Evolutionary conservation across 1,284 basidiomycete genomes (phyloP).

Genomic region (Cryptococcus sp.): DNA sequence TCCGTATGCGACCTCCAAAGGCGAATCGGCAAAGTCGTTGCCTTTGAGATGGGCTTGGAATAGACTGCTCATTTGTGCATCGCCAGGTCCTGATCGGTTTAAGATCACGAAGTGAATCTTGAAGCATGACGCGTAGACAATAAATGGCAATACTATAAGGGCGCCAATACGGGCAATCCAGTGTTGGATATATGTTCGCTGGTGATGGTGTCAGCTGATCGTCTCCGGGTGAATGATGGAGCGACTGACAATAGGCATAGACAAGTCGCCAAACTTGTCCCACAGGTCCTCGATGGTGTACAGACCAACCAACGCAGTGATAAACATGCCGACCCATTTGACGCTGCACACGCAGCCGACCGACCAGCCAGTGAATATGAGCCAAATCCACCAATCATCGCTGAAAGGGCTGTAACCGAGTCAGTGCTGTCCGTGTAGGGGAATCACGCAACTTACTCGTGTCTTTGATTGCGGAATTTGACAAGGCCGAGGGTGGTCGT

Average conservation of each 20-base stretch:
- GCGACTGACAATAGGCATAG: slow-evolving; percentile 75
- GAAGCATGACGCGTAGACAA: slow-evolving; percentile 92
- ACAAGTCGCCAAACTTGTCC: slow-evolving; percentile 96
- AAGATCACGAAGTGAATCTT: slow-evolving; percentile 94
- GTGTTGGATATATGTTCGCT: slow-evolving; percentile 80
- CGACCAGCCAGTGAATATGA: slow-evolving; percentile 82
- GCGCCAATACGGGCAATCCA: slow-evolving; percentile 86
- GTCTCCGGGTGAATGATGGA: background rate
- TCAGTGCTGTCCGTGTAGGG: background rate
- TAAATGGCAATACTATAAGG: slow-evolving; percentile 83
- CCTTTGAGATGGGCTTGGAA: slow-evolving; percentile 97
- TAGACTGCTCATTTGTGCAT: slow-evolving; percentile 96
- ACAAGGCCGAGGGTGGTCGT: slow-evolving; percentile 91
- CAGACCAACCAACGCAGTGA: slow-evolving; percentile 87
- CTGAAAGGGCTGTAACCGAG: slow-evolving; percentile 70
- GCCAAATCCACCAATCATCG: slow-evolving; percentile 96
- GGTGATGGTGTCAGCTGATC: slow-evolving; percentile 2
- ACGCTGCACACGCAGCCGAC: slow-evolving; percentile 97
- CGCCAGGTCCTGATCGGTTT: slow-evolving; percentile 91
- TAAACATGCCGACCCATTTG: slow-evolving; percentile 96
- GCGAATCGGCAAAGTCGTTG: slow-evolving; percentile 87
- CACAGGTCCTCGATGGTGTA: slow-evolving; percentile 98
- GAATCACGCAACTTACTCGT: slow-evolving; percentile 62
- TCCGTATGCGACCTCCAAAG: slow-evolving; percentile 86
- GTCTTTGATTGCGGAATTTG: slow-evolving; percentile 96